phyloP scores from a whole-genome alignment of 2,329 filamentous ascomycete genomes.

The Daldinia eschscholtzii region DNA sequence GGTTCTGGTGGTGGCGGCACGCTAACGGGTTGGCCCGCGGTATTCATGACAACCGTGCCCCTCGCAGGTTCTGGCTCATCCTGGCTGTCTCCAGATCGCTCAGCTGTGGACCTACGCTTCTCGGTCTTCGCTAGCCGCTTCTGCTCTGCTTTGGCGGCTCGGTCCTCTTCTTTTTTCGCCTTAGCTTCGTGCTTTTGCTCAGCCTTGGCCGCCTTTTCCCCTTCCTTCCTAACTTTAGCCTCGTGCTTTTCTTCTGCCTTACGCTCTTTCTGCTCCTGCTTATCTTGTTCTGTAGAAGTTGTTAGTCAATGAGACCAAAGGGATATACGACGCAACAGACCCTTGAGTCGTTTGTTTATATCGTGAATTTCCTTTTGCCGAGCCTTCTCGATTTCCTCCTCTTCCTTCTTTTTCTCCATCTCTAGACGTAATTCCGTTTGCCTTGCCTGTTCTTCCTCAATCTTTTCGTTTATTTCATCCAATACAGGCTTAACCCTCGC shows the following conservation, averaged over 20 bases:
- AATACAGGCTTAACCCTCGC: conserved; percentile 84
- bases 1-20: conserved; percentile 30
- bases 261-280: conserved; percentile 60
- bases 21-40: conserved; percentile 46
- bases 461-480: conserved; percentile 85
- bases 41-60: conserved; percentile 42
- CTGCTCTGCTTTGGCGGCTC: conserved; percentile 65
- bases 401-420: conserved; percentile 72
- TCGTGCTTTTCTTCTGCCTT: conserved; percentile 65
- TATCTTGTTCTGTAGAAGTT: conserved; percentile 58
- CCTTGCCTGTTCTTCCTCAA: conserved; percentile 77
- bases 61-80: conserved; percentile 40
- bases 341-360: conserved; percentile 67
- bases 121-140: conserved; percentile 65
- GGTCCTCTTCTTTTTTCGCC: conserved; percentile 63
- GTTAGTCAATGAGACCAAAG: conserved; percentile 39
- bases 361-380: conserved; percentile 67
- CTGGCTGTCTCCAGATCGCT: conserved; percentile 45
- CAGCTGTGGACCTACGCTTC: conserved; percentile 63
- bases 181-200: conserved; percentile 63
- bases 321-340: conserved; percentile 60
- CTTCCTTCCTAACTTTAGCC: conserved; percentile 58
- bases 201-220: conserved; percentile 64
- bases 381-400: conserved; percentile 63
- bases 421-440: conserved; percentile 73